These are phyloP conservation scores for Pseudozyma sp. DNA, from an alignment of 1,284 basidiomycete species.

Conservation along the genomic window DNA sequence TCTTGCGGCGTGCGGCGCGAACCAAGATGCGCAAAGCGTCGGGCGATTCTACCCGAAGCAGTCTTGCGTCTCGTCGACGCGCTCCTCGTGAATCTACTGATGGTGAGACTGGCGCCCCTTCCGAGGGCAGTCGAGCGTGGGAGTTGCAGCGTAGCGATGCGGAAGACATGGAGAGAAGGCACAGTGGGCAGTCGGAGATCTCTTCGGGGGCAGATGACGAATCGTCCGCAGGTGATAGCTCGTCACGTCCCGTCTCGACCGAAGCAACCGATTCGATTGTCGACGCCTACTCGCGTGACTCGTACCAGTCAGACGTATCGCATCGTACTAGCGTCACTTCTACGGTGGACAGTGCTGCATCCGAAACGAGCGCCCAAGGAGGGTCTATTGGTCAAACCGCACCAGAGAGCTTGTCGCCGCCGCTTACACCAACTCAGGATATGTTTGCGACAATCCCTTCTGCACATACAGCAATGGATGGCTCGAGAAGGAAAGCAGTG, in stretches of 20 bases:
- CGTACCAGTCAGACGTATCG: slow-evolving; percentile 56
- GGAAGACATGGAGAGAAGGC: slow-evolving; percentile 47
- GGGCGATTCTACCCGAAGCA: slow-evolving; percentile 75
- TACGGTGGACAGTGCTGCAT: slow-evolving; percentile 32
- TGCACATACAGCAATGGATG: slow-evolving; percentile 7
- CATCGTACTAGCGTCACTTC: slow-evolving; percentile 60
- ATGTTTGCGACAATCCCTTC: slow-evolving; percentile 9
- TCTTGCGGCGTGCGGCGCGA: slow-evolving; percentile 88
- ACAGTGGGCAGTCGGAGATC: slow-evolving; percentile 53
- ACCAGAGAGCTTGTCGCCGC: slow-evolving; percentile 27
- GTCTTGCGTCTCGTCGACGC: slow-evolving; percentile 37
- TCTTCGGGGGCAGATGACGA: slow-evolving; percentile 47
- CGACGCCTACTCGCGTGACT: slow-evolving; percentile 59
- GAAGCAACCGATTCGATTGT: slow-evolving; percentile 60
- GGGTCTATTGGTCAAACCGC: slow-evolving; percentile 2
- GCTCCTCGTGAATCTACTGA: slow-evolving; percentile 23
- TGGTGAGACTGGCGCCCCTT: slow-evolving; percentile 12
- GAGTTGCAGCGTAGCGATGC: slow-evolving; percentile 34
- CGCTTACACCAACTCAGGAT: slow-evolving; percentile 54
- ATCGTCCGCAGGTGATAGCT: slow-evolving; percentile 38
- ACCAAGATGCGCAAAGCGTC: slow-evolving; percentile 95
- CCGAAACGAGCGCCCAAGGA: slow-evolving; percentile 13
- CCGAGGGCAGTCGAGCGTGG: slow-evolving; percentile 43
- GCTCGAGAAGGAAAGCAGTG: not conserved
- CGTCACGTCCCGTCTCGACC: slow-evolving; percentile 52